A percentile compares a stretch with the other conserved stretches of the same genome.
Conservation (phyloP, 1,139 yeast species). For the Debaryomyces nepalensis region DNA sequence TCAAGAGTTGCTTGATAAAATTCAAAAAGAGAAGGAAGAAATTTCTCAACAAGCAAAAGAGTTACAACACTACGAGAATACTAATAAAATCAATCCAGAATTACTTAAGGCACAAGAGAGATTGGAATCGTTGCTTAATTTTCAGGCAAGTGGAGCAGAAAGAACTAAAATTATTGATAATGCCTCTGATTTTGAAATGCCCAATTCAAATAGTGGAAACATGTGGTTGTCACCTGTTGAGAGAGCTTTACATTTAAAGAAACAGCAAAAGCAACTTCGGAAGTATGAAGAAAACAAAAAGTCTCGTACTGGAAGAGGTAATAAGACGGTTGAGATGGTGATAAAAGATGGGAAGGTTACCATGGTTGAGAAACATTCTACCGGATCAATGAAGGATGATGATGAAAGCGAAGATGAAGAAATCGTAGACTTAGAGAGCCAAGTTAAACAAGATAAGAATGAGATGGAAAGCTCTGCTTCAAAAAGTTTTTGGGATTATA, state of each 20-base stretch:
- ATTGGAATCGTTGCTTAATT: constrained; percentile 71
- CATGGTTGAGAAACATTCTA: constrained; percentile 45
- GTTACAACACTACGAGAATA: constrained; percentile 40
- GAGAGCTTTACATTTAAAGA: constrained; percentile 78
- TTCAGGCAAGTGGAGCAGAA: constrained; percentile 86
- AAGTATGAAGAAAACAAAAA: constrained; percentile 63
- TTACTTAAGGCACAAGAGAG: constrained; percentile 70
- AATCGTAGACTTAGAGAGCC: constrained; percentile 32
- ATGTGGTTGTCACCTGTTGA: constrained; percentile 91
- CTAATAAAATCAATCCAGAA: constrained; percentile 53
- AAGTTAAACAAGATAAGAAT: constrained; percentile 27
- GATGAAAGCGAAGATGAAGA: constrained; percentile 29
- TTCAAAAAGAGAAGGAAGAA: constrained; percentile 37
- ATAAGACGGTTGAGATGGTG: constrained; percentile 74
- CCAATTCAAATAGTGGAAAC: constrained; percentile 49
- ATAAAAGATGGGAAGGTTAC: constrained; percentile 81
- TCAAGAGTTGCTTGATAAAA: constrained; percentile 23
- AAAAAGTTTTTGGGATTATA: constrained; percentile 58
- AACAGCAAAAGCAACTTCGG: constrained; percentile 75
- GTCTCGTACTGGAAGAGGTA: constrained; percentile 71
- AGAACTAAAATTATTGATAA: constrained; percentile 91
- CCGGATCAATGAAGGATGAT: constrained; percentile 23
- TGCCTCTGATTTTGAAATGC: constrained; percentile 83
- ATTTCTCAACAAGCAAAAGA: constrained; percentile 40
- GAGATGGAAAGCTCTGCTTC: constrained; percentile 18